A percentile compares a stretch with the other conserved stretches of the same genome.
phyloP scores from a whole-genome alignment of 2,329 filamentous ascomycete genomes.

The Dactylellina cionopaga region DNA sequence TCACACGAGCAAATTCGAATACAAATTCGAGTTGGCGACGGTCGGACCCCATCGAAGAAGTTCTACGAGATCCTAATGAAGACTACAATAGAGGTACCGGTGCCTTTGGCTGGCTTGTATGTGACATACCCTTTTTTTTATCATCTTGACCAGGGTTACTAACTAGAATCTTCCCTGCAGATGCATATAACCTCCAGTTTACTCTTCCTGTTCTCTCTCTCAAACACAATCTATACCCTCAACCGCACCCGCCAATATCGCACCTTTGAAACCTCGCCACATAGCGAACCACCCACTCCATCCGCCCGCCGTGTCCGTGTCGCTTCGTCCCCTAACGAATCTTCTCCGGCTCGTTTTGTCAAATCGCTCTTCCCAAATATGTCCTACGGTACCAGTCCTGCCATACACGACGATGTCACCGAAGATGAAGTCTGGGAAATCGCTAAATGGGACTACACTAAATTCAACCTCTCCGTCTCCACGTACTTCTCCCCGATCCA shows the following conservation, averaged over 20 bases:
- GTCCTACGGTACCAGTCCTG: slow-evolving; percentile 46
- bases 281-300: slow-evolving; percentile 75
- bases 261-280: slow-evolving; percentile 84
- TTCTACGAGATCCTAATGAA: slow-evolving; percentile 61
- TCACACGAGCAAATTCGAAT: slow-evolving; percentile 81
- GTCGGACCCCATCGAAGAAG: slow-evolving; percentile 78
- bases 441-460: slow-evolving; percentile 90
- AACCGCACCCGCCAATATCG: slow-evolving; percentile 85
- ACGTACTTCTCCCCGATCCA: slow-evolving; percentile 94
- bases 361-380: slow-evolving; percentile 72
- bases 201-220: slow-evolving; percentile 72
- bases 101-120: slow-evolving; percentile 15
- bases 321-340: slow-evolving; percentile 79
- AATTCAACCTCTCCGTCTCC: slow-evolving; percentile 81
- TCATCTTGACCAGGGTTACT: slow-evolving; percentile 49
- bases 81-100: slow-evolving; percentile 1
- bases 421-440: slow-evolving; percentile 90
- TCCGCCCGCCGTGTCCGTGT: slow-evolving; percentile 90
- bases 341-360: slow-evolving; percentile 81
- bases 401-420: slow-evolving; percentile 76
- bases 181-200: slow-evolving; percentile 76
- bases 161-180: slow-evolving; percentile 61
- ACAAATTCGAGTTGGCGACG: slow-evolving; percentile 61
- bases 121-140: slow-evolving; percentile 52
- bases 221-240: slow-evolving; percentile 85